Conservation (phyloP, 2,329 filamentous ascomycete species). For the Ambrosiella xylebori region DNA sequence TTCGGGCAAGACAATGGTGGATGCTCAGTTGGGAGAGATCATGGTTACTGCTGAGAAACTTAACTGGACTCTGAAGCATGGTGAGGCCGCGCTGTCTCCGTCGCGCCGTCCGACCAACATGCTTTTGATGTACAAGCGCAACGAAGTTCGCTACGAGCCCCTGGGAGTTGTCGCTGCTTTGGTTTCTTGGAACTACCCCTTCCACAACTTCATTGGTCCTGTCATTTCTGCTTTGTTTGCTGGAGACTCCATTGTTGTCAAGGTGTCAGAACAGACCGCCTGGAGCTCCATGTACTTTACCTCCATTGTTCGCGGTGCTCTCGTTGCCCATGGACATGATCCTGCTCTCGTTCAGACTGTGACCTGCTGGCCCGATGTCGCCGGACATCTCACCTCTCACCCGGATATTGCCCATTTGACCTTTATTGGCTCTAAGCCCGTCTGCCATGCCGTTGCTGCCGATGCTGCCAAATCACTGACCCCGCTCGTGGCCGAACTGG, state of each 20-base stretch:
- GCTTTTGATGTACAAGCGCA: slow-evolving; percentile 89
- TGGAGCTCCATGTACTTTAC: slow-evolving; percentile 81
- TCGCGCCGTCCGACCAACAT: slow-evolving; percentile 69
- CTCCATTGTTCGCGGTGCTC: slow-evolving; percentile 58
- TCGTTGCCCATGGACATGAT: slow-evolving; percentile 68
- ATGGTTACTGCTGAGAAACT: slow-evolving; percentile 87
- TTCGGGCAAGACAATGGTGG: slow-evolving; percentile 89
- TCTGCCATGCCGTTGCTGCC: slow-evolving; percentile 75
- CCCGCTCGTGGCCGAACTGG: slow-evolving; percentile 77
- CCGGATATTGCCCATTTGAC: slow-evolving; percentile 73
- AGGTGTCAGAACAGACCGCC: slow-evolving; percentile 86
- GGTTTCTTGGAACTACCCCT: slow-evolving; percentile 94
- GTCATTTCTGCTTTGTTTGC: slow-evolving; percentile 81
- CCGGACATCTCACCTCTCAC: slow-evolving; percentile 69
- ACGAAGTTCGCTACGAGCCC: slow-evolving; percentile 79
- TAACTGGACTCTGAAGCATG: slow-evolving; percentile 82
- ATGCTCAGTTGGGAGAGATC: slow-evolving; percentile 87
- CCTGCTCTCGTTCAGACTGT: slow-evolving; percentile 68
- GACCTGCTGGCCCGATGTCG: slow-evolving; percentile 73
- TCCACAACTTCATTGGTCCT: slow-evolving; percentile 87
- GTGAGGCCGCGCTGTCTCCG: slow-evolving; percentile 60
- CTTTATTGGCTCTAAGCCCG: slow-evolving; percentile 79
- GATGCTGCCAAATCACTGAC: slow-evolving; percentile 75
- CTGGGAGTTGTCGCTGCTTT: slow-evolving; percentile 82
- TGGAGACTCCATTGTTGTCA: slow-evolving; percentile 82